Percentiles rank a stretch among this genome's conserved stretches.
Evolutionary conservation across 108 stramenopile genomes (phyloP).

Genomic region (Craspedostauros australis): DNA sequence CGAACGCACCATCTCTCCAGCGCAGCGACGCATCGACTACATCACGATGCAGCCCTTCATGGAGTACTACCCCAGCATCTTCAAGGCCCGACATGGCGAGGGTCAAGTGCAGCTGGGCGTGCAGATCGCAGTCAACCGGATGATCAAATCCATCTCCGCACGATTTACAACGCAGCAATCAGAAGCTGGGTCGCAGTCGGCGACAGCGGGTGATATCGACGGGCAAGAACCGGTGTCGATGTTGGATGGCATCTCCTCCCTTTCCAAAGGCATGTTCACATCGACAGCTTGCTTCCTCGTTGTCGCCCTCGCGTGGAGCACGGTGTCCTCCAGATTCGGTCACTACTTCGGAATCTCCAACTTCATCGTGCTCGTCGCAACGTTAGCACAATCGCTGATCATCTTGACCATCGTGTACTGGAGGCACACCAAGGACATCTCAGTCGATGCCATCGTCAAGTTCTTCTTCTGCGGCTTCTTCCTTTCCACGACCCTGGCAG

Average conservation of each 20-base stretch:
- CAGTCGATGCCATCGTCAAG: slow-evolving; percentile 76
- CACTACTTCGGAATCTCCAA: slow-evolving; percentile 20
- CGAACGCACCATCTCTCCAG: slow-evolving; percentile 41
- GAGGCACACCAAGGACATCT: slow-evolving; percentile 50
- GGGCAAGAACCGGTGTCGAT: too few species aligned
- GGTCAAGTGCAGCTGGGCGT: not conserved
- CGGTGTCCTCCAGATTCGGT: slow-evolving; percentile 13
- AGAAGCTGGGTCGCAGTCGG: too few species aligned
- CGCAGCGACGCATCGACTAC: slow-evolving; percentile 57
- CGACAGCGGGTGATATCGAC: too few species aligned
- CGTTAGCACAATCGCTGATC: slow-evolving; percentile 49
- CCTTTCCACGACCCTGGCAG: slow-evolving; percentile 56
- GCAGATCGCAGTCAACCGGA: not conserved
- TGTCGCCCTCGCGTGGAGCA: slow-evolving; percentile 17
- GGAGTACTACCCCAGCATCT: slow-evolving; percentile 56
- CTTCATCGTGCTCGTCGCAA: slow-evolving; percentile 36
- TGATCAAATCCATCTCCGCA: too few species aligned
- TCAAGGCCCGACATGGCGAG: slow-evolving; percentile 10
- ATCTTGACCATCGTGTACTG: slow-evolving; percentile 53
- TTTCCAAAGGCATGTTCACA: slow-evolving; percentile 12
- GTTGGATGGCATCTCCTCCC: slow-evolving; percentile 1
- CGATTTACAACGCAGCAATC: not conserved
- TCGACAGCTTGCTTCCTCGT: not conserved
- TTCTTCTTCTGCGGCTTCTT: slow-evolving; percentile 72
- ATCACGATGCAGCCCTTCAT: slow-evolving; percentile 70